These are phyloP conservation scores for Casuarina glauca DNA, from an alignment of 306 rosid species.

Conservation along the genomic window DNA sequence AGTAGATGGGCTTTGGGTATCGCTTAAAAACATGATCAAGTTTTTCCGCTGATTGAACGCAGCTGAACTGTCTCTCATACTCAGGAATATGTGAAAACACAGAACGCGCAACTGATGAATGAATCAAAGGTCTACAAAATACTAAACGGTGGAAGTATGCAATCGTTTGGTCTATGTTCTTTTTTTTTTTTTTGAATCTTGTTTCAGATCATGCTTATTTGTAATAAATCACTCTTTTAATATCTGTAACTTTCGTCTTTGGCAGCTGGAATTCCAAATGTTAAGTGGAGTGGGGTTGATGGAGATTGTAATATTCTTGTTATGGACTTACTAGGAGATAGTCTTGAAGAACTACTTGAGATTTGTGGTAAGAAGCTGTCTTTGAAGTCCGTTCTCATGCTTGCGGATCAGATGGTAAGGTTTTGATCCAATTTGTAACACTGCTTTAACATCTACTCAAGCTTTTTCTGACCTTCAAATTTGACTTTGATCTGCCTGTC, in stretches of 20 bases:
- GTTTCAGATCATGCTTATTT: not conserved
- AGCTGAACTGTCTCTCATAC: not conserved
- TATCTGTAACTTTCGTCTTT: not conserved
- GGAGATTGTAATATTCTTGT: not conserved
- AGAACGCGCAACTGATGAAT: not conserved
- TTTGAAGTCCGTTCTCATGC: not conserved
- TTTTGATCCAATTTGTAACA: not conserved
- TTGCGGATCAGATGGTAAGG: slow-evolving; percentile 2
- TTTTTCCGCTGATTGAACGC: not conserved
- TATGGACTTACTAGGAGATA: not conserved
- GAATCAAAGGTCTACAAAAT: not conserved
- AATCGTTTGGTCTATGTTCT: not conserved
- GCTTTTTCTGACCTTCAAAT: not conserved
- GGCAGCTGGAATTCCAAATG: slow-evolving; percentile 6
- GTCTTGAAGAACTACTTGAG: not conserved
- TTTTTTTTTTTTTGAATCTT: not conserved
- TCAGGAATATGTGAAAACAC: not conserved
- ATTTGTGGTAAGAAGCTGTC: slow-evolving; percentile 1
- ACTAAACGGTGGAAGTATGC: slow-evolving; percentile 4
- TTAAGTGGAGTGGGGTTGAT: not conserved
- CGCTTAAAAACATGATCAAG: too few species aligned
- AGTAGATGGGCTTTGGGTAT: too few species aligned
- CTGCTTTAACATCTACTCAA: not conserved
- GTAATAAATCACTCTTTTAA: not conserved
- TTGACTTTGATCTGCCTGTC: not conserved